Evolutionary conservation across 495 filamentous ascomycete species (phyloP).

Genomic region (Cladorrhinum samala): DNA sequence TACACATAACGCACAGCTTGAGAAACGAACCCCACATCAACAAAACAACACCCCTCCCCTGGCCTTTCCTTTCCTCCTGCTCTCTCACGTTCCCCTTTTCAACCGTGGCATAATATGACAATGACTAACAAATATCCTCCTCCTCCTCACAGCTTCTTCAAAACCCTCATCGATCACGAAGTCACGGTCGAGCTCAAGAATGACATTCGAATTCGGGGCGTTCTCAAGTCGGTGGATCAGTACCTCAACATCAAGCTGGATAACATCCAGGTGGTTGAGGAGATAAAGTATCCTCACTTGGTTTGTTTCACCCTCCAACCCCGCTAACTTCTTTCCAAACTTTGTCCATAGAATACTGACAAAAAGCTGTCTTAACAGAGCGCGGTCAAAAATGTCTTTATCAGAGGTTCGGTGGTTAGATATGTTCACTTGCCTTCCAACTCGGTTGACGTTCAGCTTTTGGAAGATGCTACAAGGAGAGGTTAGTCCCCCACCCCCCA

Average conservation of each 20-base stretch:
- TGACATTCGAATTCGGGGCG: slow-evolving; percentile 91
- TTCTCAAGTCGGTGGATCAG: slow-evolving; percentile 93
- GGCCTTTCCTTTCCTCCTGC: not conserved
- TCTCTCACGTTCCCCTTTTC: not conserved
- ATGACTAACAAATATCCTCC: not conserved
- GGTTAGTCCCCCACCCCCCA: slow-evolving; percentile 50
- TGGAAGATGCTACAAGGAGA: slow-evolving; percentile 95
- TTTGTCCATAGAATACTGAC: not conserved
- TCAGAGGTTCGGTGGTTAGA: slow-evolving; percentile 89
- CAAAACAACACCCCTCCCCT: too few species aligned
- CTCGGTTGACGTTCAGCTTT: slow-evolving; percentile 79
- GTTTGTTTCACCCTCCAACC: slow-evolving; percentile 38
- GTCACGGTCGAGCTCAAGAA: slow-evolving; percentile 98
- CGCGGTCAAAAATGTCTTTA: slow-evolving; percentile 98
- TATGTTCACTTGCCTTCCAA: slow-evolving; percentile 89
- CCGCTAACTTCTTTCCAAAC: not conserved
- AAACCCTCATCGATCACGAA: slow-evolving; percentile 95
- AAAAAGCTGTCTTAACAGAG: slow-evolving; percentile 34
- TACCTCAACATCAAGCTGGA: slow-evolving; percentile 99
- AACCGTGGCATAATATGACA: not conserved
- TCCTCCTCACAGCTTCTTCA: slow-evolving; percentile 74
- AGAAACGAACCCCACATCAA: too few species aligned
- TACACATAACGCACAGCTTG: too few species aligned
- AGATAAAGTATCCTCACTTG: slow-evolving; percentile 87
- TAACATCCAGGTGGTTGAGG: slow-evolving; percentile 84